Conservation (phyloP, 208 protist species). For the Acanthamoeba culbertsoni region DNA sequence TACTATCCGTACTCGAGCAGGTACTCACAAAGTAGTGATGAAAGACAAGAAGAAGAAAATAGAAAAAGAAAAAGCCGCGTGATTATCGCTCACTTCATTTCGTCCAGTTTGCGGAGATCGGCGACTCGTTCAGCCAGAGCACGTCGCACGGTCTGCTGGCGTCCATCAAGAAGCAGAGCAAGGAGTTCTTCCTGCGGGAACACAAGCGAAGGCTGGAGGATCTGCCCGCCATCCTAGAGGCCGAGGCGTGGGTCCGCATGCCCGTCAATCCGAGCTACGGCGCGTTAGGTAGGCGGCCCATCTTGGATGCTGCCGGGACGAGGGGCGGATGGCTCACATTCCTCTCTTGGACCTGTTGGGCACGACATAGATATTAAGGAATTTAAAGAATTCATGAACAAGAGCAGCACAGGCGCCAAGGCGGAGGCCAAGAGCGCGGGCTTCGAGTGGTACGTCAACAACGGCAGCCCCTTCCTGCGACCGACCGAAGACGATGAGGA, state of each 20-base stretch:
- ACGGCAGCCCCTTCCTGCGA: not conserved
- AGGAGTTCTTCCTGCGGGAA: constrained; percentile 16
- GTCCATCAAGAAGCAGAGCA: constrained; percentile 54
- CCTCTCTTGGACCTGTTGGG: too few relatives aligned
- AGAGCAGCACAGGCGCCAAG: not conserved
- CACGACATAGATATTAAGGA: constrained; percentile 10
- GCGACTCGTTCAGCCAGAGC: constrained; percentile 24
- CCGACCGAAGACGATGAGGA: not conserved
- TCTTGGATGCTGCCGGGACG: too few relatives aligned
- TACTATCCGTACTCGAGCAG: not conserved
- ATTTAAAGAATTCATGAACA: not conserved
- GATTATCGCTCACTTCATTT: not conserved
- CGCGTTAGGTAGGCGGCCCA: not conserved
- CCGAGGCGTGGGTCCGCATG: constrained; percentile 21
- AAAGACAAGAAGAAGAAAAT: too few relatives aligned
- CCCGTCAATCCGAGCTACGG: constrained; percentile 12
- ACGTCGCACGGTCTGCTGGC: constrained; percentile 24
- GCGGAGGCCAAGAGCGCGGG: not conserved
- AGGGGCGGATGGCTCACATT: too few relatives aligned
- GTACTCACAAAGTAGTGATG: too few relatives aligned
- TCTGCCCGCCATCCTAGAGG: constrained; percentile 6
- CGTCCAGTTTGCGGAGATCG: constrained; percentile 2
- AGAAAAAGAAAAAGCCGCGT: too few relatives aligned
- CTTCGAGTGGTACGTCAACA: constrained; percentile 20
- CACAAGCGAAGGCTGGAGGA: constrained; percentile 32